Base-by-base conservation (phyloP, 768 basidiomycete genomes). In the Strobilomyces echinocephalus region DNA sequence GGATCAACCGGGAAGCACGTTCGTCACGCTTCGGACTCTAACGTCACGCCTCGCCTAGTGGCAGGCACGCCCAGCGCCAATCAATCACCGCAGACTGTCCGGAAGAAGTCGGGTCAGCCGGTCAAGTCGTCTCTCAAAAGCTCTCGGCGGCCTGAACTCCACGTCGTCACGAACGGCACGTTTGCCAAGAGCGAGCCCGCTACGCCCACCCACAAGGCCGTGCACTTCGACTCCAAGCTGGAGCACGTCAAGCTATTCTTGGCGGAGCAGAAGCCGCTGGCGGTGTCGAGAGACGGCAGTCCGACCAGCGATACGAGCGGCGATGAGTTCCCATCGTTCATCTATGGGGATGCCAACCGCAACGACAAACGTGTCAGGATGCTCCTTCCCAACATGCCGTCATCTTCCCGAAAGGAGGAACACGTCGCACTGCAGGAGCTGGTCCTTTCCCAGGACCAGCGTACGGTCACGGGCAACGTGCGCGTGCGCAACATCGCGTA, bases 211-310 rank as follows among this genome's bases (percentile, higher is more conserved):
- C 76, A 77, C 36, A 95, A 97, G 68, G 85, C 83, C 24, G 95
- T 99, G 9, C 92, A 97, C 64, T 99, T 99, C 56, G 91, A 95
- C 72, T 69, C 85, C 6, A 83, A 94, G 65, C 81, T 97, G 49
- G 95, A 97, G 69, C 90, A 92, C 52, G 90, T 98, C 57, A 95
- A 95, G 71, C 79, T 95, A 44, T 98, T 98, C 76, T 76, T 95
- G 52, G 86, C 95, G 12, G 90, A 93, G 72, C 95, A 98, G 71
- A 93, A 93, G 66, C 95, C 95, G 6, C 78, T 91, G 8, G 94
- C 95, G 1, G 95, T 99, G 16, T 91, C 87, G 12, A 82, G 95
- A 43, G 87, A 91, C 60, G 93, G 92, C 1, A 90, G 88, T 59
- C 95, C 94, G 5, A 88, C 85, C 5, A 88, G 83, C 59, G 84